These are phyloP conservation scores for Penicillium digitatum DNA, from an alignment of 2,329 filamentous ascomycete genomes.

Conservation along the genomic window DNA sequence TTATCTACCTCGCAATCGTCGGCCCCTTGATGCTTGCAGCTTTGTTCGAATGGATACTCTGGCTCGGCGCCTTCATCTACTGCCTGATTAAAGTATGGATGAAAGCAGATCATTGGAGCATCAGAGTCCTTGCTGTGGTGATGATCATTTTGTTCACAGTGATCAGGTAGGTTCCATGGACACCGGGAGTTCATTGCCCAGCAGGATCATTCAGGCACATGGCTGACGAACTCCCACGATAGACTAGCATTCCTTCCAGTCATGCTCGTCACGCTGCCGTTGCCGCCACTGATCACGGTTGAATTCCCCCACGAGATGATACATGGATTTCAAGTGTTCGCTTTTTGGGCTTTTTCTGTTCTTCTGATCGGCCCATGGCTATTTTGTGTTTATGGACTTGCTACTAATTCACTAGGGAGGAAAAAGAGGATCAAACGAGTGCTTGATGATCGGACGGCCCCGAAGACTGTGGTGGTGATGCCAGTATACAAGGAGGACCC, in stretches of 20 bases:
- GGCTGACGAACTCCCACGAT: background rate
- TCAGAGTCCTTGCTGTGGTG: conserved; percentile 70
- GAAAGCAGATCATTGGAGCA: conserved; percentile 86
- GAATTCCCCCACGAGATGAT: conserved; percentile 70
- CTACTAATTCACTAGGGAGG: conserved; percentile 80
- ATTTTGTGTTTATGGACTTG: conserved; percentile 85
- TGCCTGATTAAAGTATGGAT: conserved; percentile 82
- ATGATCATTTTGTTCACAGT: conserved; percentile 70
- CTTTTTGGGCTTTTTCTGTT: conserved; percentile 86
- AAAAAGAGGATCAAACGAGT: conserved; percentile 77
- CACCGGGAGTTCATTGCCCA: background rate
- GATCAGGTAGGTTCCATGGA: conserved; percentile 58
- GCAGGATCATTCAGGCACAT: background rate
- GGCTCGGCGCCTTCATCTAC: conserved; percentile 90
- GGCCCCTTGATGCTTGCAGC: conserved; percentile 79
- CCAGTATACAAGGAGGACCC: conserved; percentile 92
- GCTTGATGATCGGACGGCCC: conserved; percentile 78
- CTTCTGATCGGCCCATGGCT: conserved; percentile 87
- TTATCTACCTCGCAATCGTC: conserved; percentile 78
- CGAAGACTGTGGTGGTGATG: conserved; percentile 95
- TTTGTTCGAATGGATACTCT: conserved; percentile 87
- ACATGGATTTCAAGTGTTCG: conserved; percentile 80
- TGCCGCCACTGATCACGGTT: conserved; percentile 67
- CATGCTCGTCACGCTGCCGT: conserved; percentile 86
- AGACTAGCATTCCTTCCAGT: conserved; percentile 85